These are phyloP conservation scores for Camellia japonica DNA, from an alignment of 148 eudicot genomes.

Conservation along the genomic window DNA sequence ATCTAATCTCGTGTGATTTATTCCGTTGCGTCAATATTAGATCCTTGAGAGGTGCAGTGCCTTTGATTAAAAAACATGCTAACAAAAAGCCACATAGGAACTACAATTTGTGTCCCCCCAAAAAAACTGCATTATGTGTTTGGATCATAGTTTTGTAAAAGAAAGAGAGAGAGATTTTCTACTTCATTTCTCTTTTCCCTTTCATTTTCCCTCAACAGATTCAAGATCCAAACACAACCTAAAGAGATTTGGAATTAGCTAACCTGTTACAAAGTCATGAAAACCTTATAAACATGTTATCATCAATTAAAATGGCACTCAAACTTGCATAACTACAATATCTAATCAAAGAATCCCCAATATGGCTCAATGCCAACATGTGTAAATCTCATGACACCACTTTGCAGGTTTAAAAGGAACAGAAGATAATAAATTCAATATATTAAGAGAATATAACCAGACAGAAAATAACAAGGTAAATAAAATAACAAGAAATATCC, in stretches of 20 bases:
- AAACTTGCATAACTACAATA: not conserved
- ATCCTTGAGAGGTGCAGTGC: not conserved
- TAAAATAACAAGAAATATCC: not conserved
- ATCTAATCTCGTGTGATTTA: too few species aligned
- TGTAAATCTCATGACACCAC: not conserved
- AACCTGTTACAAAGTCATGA: not conserved
- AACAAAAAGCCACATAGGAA: not conserved
- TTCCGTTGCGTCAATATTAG: not conserved
- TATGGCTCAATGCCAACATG: not conserved
- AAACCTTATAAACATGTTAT: not conserved
- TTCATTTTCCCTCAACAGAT: too few species aligned
- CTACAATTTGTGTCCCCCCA: too few species aligned
- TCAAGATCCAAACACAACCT: too few species aligned
- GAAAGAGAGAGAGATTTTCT: too few species aligned
- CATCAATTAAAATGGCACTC: not conserved
- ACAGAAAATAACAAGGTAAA: not conserved
- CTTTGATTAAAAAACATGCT: not conserved
- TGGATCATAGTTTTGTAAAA: too few species aligned
- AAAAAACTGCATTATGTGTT: too few species aligned
- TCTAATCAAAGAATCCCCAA: not conserved
- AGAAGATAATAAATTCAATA: not conserved
- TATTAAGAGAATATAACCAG: not conserved
- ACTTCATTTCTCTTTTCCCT: too few species aligned
- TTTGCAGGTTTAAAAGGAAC: not conserved
- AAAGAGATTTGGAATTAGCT: too few species aligned